A percentile compares a stretch with the other conserved stretches of the same genome.
Evolutionary conservation across 768 basidiomycete species (phyloP).

Genomic region (Lactarius indigo): DNA sequence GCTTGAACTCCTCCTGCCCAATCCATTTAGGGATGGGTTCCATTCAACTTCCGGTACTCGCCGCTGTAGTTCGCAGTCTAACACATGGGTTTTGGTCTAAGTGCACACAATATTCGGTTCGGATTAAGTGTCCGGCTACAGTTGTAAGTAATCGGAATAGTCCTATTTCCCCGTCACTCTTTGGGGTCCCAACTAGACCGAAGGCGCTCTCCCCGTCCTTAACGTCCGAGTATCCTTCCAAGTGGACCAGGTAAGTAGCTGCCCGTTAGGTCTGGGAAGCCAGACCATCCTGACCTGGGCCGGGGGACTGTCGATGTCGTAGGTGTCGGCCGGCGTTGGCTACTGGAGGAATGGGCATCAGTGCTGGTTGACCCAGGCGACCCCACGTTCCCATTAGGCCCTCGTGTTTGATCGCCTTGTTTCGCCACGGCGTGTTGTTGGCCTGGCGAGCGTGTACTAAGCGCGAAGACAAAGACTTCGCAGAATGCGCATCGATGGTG

Average conservation of each 20-base stretch:
- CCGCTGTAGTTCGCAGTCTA: background rate
- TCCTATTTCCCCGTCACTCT: background rate
- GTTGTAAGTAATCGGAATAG: background rate
- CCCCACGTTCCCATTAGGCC: background rate
- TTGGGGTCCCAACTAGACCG: background rate
- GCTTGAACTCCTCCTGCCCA: slow-evolving; percentile 66
- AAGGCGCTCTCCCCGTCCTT: background rate
- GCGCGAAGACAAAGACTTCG: background rate
- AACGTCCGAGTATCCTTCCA: background rate
- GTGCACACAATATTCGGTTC: background rate
- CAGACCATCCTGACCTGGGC: background rate
- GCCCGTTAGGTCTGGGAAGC: background rate
- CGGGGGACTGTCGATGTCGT: background rate
- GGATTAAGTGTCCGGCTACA: background rate
- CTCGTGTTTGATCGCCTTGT: background rate
- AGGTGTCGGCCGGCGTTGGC: background rate
- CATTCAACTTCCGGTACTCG: background rate
- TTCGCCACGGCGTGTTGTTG: background rate
- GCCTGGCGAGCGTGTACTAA: background rate
- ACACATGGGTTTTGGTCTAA: background rate
- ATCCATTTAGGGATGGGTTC: background rate
- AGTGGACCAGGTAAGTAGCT: background rate
- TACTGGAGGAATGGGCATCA: too few species aligned
- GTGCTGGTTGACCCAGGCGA: background rate
- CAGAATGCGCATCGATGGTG: background rate